These are phyloP conservation scores for Vigna reflexopilosa DNA, from an alignment of 306 rosid species.

Conservation along the genomic window DNA sequence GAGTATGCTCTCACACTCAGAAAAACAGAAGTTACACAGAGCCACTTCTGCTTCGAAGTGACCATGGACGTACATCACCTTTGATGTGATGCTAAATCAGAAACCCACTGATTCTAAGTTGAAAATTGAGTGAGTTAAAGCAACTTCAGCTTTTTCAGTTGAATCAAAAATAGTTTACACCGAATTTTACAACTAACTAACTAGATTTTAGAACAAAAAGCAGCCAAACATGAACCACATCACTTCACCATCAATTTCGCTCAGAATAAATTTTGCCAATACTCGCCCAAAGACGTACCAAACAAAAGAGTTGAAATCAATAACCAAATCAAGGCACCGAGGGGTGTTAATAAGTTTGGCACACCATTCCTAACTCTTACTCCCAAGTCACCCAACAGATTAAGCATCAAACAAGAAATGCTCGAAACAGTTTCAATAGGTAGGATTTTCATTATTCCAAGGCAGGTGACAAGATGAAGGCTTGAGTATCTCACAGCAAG, in stretches of 20 bases:
- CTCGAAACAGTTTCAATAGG: no score
- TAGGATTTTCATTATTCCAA: no score
- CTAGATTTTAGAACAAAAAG: background rate
- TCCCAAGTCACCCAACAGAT: no score
- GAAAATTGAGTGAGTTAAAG: background rate
- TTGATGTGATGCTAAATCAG: no score
- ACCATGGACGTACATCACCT: no score
- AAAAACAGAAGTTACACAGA: no score
- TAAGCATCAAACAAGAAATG: no score
- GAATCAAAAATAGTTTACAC: background rate
- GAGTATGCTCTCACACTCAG: no score
- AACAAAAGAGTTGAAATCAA: constrained; percentile 2
- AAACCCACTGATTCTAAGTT: background rate
- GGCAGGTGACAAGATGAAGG: no score
- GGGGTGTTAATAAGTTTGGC: background rate
- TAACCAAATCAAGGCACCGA: constrained; percentile 23
- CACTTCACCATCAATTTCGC: background rate
- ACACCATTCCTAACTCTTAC: no score
- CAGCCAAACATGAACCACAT: background rate
- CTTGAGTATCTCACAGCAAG: no score
- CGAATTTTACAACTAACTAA: background rate
- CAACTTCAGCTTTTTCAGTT: background rate
- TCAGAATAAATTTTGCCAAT: background rate
- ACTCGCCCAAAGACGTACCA: background rate
- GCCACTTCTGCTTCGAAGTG: no score